Evolutionary conservation across 75 land plant species (phyloP), one percentile per base, ranked within the genome.

Genomic region (Cupressus sempervirens): DNA sequence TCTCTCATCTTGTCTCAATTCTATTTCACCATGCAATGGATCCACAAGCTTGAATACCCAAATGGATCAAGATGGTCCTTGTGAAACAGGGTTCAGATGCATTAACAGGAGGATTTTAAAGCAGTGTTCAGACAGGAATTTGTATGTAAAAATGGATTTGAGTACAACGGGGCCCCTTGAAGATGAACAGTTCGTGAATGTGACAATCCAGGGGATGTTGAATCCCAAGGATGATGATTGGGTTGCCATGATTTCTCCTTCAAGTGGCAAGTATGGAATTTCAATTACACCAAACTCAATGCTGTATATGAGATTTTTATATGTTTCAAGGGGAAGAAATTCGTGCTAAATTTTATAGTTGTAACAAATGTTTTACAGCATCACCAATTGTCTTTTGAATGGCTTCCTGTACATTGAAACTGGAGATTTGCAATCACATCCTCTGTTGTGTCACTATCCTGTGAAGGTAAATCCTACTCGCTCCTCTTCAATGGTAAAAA

Each of bases 371-470:
- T 79, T 38, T 16, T 67, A 34, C 88, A 94, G 96, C 86, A 87
- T 86, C 13, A 34, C 84, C n/a, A 50, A 38, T 43, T 96, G 98
- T 83, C 89, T 84, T 41, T 16, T 48, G 13, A 86, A 85, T 35
- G 73, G 53, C 23, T 23, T 77, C 40, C 23, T 84, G 7, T 96
- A 96, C 50, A 0, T 82, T 3, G 87, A 93, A 75, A 96, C 98
- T 2, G 98, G 98, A 74, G 98, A 96, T 72, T 13, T 86, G 0
- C 81, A 87, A 41, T 15, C 40, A 29, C 89, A 88, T 36, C 97
- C 97, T 34, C 94, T 96, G 32, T 89, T 92, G 2, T 96, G 98
- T 58, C 96, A 94, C 83, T 96, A 96, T 86, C 96, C 98, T 74
- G 91, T 94, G 75, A 96, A 96, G 98, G 98, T 96, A 87, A n/a